Evolutionary conservation across 106 monocot species (phyloP).

Genomic region (Gastrodia elata): DNA sequence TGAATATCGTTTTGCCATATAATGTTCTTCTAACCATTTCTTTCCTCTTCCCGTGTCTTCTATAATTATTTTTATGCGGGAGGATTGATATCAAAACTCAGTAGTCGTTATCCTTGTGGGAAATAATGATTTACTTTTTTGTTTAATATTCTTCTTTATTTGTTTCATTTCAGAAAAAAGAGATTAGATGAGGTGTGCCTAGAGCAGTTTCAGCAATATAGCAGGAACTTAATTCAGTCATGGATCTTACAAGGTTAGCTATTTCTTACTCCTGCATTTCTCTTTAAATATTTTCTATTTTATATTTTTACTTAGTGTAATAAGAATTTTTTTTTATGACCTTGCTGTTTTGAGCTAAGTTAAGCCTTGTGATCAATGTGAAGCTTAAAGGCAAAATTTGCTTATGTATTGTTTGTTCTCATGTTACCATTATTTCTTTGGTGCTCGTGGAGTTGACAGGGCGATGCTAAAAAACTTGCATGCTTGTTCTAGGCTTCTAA

Average conservation of each 20-base stretch:
- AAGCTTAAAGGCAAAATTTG: no score
- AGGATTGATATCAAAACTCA: neutral
- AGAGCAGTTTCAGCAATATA: constrained; percentile 81
- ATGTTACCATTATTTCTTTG: no score
- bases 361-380: neutral
- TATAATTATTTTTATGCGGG: neutral
- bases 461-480: no score
- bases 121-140: neutral
- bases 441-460: no score
- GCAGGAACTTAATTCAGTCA: constrained; percentile 83
- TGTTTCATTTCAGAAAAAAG: constrained; percentile 35
- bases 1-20: neutral
- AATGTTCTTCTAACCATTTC: neutral
- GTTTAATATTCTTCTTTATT: neutral
- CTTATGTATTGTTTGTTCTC: no score
- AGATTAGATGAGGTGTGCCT: constrained; percentile 93
- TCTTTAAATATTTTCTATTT: neutral
- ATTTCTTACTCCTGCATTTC: neutral
- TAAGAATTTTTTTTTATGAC: neutral
- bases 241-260: constrained; percentile 85
- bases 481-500: no score
- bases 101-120: neutral
- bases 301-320: neutral
- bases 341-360: neutral
- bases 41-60: neutral